Evolutionary conservation across 1,284 basidiomycete genomes (phyloP), one percentile per base, ranked within the genome.

Genomic region (Boletus austroedulis): DNA sequence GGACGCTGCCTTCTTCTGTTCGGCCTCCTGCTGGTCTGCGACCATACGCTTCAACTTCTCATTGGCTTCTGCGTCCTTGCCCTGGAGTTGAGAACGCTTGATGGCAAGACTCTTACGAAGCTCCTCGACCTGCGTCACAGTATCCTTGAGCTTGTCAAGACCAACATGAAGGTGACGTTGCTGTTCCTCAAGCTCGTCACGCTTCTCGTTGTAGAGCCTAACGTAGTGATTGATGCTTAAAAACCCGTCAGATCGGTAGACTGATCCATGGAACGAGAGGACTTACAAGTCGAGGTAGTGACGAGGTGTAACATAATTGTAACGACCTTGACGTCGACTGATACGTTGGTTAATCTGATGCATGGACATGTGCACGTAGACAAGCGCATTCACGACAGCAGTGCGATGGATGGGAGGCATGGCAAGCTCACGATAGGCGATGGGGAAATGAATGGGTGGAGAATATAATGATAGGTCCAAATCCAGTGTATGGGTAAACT

Each of bases 21-120:
- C 97, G 2, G 98, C 97, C 71, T 98, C 94, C 71, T 98, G 95
- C 75, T 99, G 97, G 73, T 99, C 96, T 6, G 93, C 84, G 23
- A 99, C 95, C 97, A 99, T 99, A 62, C 94, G 92, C 73, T 94
- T 90, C 34, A 99, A 82, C 75, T 99, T 99, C 68, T 94, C 92
- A 73, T 99, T 98, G 10, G 97, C 97, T 75, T 99, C 93, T 3
- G 84, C 85, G 65, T 98, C 86, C 78, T 99, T 99, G 29, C 91
- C 88, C 72, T 95, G 87, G 38, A 99, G 83, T 69, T 99, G 95
- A 2, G 89, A 86, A 31, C 94, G 88, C 75, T 99, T 99, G 69
- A 90, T 89, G 2, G 96, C 95, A 43, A 99, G 86, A 71, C 94
- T 98, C 76, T 94, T 92, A 53, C 96, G 87, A 41, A 99, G 82